A percentile compares a stretch with the other conserved stretches of the same genome.
Evolutionary conservation across 352 stramenopile species (phyloP).

Genomic region (Pythium phragmitis): DNA sequence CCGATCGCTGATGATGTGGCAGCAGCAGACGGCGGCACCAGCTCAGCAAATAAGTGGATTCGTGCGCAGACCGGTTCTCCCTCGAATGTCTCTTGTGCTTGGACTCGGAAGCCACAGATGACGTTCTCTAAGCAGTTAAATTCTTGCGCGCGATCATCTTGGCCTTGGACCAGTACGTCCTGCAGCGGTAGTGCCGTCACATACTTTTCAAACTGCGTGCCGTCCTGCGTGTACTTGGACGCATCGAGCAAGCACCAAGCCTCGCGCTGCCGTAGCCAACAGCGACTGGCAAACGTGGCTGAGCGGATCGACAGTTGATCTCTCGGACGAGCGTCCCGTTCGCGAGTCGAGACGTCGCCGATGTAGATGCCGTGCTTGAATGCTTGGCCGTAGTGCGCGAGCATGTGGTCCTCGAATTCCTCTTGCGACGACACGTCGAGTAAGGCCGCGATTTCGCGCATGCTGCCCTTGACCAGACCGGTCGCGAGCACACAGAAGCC

Average conservation of each 20-base stretch:
- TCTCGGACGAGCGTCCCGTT: too few relatives aligned
- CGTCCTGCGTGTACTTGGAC: background rate
- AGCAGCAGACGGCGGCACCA: background rate
- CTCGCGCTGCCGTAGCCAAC: slow-evolving; percentile 11
- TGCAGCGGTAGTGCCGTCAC: slow-evolving; percentile 16
- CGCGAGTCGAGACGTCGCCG: background rate
- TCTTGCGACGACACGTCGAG: slow-evolving; percentile 3
- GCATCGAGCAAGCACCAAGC: slow-evolving; percentile 25
- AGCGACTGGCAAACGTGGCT: background rate
- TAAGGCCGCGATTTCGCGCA: slow-evolving; percentile 14
- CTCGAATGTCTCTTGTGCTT: background rate
- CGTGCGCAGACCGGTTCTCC: background rate
- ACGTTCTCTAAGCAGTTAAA: slow-evolving; percentile 7
- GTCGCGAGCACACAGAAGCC: slow-evolving; percentile 11
- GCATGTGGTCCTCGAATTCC: slow-evolving; percentile 14
- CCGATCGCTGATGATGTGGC: too few relatives aligned
- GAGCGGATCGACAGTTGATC: slow-evolving; percentile 8
- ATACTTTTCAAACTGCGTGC: slow-evolving; percentile 16
- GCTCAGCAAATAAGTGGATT: slow-evolving; percentile 25
- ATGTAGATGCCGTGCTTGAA: slow-evolving; percentile 23
- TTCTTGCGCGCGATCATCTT: background rate
- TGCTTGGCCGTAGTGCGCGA: slow-evolving; percentile 9
- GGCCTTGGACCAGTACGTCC: background rate
- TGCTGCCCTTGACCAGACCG: slow-evolving; percentile 9
- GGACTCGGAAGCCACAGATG: background rate